These are phyloP conservation scores for Xerocomus brunneocitrinus DNA, from an alignment of 768 basidiomycete genomes.

Conservation along the genomic window DNA sequence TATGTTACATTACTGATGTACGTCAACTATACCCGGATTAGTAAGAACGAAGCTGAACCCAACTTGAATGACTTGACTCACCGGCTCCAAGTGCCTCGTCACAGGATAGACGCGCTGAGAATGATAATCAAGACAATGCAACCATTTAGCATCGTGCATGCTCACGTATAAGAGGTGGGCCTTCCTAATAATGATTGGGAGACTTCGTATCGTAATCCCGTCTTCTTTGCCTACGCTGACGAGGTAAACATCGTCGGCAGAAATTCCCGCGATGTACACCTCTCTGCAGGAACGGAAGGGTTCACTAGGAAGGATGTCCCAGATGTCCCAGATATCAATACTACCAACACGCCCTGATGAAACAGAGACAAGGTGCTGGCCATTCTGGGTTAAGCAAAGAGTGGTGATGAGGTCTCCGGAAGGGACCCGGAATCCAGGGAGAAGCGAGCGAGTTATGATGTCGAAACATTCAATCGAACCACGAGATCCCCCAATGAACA, in stretches of 20 bases:
- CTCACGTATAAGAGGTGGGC: conserved; percentile 6
- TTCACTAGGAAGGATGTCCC: not conserved
- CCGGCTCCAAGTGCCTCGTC: not conserved
- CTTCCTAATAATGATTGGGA: not conserved
- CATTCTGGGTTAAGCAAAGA: conserved; percentile 1
- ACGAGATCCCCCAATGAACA: conserved; percentile 10
- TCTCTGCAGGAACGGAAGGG: conserved; percentile 1
- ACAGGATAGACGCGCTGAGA: conserved; percentile 5
- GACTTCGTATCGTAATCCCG: not conserved
- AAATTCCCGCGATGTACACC: not conserved
- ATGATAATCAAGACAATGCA: not conserved
- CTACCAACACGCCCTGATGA: conserved; percentile 1
- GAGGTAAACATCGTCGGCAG: conserved; percentile 4
- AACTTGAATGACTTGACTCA: not conserved
- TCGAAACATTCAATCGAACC: conserved; percentile 13
- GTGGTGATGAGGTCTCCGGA: conserved; percentile 5
- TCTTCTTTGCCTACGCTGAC: not conserved
- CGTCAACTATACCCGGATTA: conserved; percentile 6
- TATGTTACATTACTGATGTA: conserved; percentile 3
- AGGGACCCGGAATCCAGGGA: not conserved
- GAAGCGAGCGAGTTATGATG: not conserved
- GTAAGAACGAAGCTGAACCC: not conserved
- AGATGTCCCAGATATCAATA: conserved; percentile 11
- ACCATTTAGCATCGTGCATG: not conserved
- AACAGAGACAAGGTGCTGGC: conserved; percentile 9